Conservation (phyloP, 768 basidiomycete genomes). For the Suillus hirtellus region DNA sequence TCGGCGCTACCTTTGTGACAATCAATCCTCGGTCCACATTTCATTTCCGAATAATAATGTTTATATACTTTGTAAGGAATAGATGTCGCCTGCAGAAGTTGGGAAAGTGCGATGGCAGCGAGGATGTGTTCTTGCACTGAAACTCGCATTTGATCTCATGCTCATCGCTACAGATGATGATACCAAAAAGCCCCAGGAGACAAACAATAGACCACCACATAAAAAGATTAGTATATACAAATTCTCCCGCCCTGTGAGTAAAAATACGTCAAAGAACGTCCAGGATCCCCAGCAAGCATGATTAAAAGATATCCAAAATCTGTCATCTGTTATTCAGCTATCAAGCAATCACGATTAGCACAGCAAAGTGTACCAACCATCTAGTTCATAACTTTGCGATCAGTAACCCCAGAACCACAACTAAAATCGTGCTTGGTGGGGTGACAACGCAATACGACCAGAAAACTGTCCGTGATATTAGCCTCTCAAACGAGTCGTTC, state of each 20-base stretch:
- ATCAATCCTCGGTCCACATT: not conserved
- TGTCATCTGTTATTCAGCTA: not conserved
- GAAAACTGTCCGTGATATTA: slow-evolving; percentile 89
- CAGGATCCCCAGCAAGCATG: not conserved
- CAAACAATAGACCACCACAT: no score
- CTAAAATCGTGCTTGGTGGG: slow-evolving; percentile 77
- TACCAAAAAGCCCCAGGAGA: not conserved
- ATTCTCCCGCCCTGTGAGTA: not conserved
- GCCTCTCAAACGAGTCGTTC: slow-evolving; percentile 85
- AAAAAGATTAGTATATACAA: not conserved
- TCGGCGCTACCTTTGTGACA: not conserved
- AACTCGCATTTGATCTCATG: not conserved
- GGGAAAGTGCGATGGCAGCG: no score
- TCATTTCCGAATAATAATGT: not conserved
- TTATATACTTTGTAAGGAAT: no score
- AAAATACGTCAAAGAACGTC: no score
- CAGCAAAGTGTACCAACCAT: not conserved
- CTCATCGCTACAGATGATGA: not conserved
- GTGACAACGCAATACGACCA: slow-evolving; percentile 91
- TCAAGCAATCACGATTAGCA: not conserved
- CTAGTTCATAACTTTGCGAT: slow-evolving; percentile 50
- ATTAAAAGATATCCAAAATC: not conserved
- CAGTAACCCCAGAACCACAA: slow-evolving; percentile 73
- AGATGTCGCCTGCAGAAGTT: no score
- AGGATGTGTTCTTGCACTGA: no score